Evolutionary conservation across 257 asterid genomes (phyloP).

Genomic region (Galeopsis tetrahit): DNA sequence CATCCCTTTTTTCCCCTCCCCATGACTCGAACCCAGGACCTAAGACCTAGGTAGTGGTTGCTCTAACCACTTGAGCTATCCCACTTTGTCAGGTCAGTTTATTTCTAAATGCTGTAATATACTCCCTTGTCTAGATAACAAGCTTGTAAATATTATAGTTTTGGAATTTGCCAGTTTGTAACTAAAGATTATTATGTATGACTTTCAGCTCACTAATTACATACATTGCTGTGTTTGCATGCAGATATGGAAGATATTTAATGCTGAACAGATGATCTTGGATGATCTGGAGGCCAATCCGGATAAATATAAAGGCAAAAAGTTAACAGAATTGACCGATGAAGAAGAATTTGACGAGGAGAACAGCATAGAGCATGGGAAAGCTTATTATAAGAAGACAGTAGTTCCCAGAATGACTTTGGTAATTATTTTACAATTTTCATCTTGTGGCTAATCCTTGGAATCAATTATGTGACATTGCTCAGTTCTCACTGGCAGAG

Average conservation of each 20-base stretch:
- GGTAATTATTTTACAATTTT: conserved; percentile 47
- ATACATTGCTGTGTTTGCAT: conserved; percentile 15
- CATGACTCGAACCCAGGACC: too few relatives aligned
- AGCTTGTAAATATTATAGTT: neutral
- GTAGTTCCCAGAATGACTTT: conserved; percentile 61
- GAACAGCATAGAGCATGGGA: conserved; percentile 60
- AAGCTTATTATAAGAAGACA: conserved; percentile 74
- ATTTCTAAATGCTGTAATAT: neutral
- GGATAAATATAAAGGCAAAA: conserved; percentile 67
- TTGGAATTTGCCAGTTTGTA: neutral
- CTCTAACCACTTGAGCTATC: too few relatives aligned
- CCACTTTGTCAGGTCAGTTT: neutral
- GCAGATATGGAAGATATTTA: conserved; percentile 93
- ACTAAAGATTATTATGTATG: neutral
- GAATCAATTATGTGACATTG: conserved; percentile 37
- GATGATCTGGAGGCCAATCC: conserved; percentile 88
- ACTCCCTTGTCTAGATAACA: conserved; percentile 8
- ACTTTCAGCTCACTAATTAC: conserved; percentile 26
- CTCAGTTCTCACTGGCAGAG: conserved; percentile 52
- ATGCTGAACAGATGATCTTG: conserved; percentile 95
- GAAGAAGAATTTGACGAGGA: conserved; percentile 79
- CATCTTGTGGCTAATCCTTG: conserved; percentile 13
- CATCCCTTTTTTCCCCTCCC: too few relatives aligned
- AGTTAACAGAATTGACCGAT: conserved; percentile 67
- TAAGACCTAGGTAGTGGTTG: too few relatives aligned